Evolutionary conservation across 768 basidiomycete genomes (phyloP).

Genomic region (Trametes coccinea): DNA sequence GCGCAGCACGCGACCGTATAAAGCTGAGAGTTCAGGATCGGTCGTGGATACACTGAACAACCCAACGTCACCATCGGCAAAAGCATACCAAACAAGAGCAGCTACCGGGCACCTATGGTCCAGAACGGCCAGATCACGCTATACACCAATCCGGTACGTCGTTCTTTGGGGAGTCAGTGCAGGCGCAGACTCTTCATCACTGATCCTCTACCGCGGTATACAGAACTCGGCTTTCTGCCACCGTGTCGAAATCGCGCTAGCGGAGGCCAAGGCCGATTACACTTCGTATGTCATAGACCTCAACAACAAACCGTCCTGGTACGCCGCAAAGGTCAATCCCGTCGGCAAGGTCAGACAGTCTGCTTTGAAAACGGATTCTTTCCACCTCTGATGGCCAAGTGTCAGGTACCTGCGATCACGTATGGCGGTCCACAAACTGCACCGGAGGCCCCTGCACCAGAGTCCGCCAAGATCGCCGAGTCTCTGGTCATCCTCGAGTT

Average conservation of each 20-base stretch:
- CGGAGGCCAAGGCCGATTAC: slow-evolving; percentile 51
- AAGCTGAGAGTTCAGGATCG: too few species aligned
- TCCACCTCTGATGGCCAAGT: background rate
- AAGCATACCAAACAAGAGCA: too few species aligned
- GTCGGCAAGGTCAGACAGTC: slow-evolving; percentile 51
- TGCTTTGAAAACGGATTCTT: too few species aligned
- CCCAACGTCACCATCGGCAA: too few species aligned
- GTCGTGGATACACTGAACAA: too few species aligned
- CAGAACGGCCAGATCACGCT: background rate
- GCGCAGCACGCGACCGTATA: too few species aligned
- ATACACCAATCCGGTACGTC: too few species aligned
- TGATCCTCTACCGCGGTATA: slow-evolving; percentile 28
- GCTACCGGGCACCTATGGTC: background rate
- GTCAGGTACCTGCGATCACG: slow-evolving; percentile 56
- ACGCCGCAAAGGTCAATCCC: slow-evolving; percentile 61
- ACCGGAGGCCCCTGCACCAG: slow-evolving; percentile 55
- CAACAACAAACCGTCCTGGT: slow-evolving; percentile 67
- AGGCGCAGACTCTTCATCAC: too few species aligned
- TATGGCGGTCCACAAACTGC: slow-evolving; percentile 62
- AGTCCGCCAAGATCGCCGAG: slow-evolving; percentile 60
- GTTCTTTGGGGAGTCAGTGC: too few species aligned
- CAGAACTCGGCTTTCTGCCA: slow-evolving; percentile 13
- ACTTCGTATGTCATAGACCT: slow-evolving; percentile 58
- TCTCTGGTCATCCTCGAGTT: slow-evolving; percentile 67
- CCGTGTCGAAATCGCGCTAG: slow-evolving; percentile 55